phyloP scores from a whole-genome alignment of 2,329 filamentous ascomycete species.

The Cercospora janseana region DNA sequence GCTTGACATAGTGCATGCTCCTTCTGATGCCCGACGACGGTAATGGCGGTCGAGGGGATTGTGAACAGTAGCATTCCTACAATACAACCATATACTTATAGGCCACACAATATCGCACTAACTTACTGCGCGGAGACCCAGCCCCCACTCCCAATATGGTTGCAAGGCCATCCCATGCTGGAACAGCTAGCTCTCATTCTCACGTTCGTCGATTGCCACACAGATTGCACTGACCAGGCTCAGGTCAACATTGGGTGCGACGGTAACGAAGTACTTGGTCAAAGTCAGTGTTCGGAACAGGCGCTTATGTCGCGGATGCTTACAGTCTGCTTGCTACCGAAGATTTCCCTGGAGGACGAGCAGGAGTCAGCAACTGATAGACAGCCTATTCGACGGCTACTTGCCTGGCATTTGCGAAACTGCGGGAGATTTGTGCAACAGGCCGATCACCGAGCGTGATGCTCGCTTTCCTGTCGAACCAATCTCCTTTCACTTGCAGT shows the following conservation, averaged over 20 bases:
- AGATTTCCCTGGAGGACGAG: conserved; percentile 47
- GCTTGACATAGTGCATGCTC: not conserved
- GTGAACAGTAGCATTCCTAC: too few species aligned
- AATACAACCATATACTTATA: too few species aligned
- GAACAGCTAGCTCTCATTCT: conserved; percentile 46
- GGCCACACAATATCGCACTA: too few species aligned
- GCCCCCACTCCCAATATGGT: too few species aligned
- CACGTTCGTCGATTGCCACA: conserved; percentile 66
- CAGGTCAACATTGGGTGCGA: conserved; percentile 66
- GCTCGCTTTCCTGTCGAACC: conserved; percentile 56
- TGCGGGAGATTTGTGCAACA: conserved; percentile 60
- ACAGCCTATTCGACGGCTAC: not conserved
- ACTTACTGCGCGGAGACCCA: too few species aligned
- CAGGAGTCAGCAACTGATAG: not conserved
- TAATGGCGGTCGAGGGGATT: too few species aligned
- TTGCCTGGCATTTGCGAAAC: conserved; percentile 51
- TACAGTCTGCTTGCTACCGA: conserved; percentile 60
- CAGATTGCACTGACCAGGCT: conserved; percentile 65
- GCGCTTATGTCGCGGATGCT: conserved; percentile 18
- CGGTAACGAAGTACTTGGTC: conserved; percentile 55
- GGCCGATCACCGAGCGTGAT: conserved; percentile 54
- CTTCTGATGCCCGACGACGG: not conserved
- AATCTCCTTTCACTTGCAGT: conserved; percentile 61
- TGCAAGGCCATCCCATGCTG: too few species aligned
- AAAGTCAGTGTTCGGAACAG: conserved; percentile 9